Base-by-base conservation (phyloP, 2,329 filamentous ascomycete genomes). In the Colletotrichum neosansevieriae region DNA sequence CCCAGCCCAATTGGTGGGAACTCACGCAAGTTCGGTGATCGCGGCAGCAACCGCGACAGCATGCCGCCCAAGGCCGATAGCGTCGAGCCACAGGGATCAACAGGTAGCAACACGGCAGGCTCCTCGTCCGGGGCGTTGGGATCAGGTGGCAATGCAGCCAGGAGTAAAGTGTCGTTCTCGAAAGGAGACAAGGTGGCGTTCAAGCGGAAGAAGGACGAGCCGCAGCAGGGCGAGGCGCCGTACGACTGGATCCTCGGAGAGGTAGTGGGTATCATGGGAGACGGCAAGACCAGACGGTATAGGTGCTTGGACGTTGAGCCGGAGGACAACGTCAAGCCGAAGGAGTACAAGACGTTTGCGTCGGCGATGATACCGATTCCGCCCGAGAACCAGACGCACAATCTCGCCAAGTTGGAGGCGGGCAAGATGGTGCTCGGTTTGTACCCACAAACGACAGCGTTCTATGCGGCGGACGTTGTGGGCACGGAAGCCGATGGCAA, bases 371-470 rank as follows among this genome's bases (percentile, higher is more conserved):
- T 94, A 51, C 88, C 90, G 2, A 94, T 96, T 64, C 91, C 92
- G 2, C 84, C 87, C 0, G 80, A 81, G 71, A 79, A 71, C 75
- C 83, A 72, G 76, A 82, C 76, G 71, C 82, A 79, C 70, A 88
- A 79, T 2, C 81, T 91, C 15, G 80, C 85, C 4, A 84, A 91
- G 45, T 86, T 91, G 66, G 88, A 91, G 40, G 80, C 87, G 44
- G 91, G 92, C 50, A 92, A 91, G 76, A 87, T 89, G 51, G 92
- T 95, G 9, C 82, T 95, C 65, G 93, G 93, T 0, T 82, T 94
- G 66, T 96, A 96, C 75, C 93, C 93, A 0, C 90, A 94, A 73
- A 95, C 93, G 1, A 94, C 93, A 1, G 94, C 92, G 0, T 95
- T 96, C 74, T 96, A 96, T 77, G 90, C 92, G 76, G 93, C 93